Evolutionary conservation across 495 filamentous ascomycete species (phyloP), one percentile per base, ranked within the genome.

Genomic region (Penicillium cinerascens): DNA sequence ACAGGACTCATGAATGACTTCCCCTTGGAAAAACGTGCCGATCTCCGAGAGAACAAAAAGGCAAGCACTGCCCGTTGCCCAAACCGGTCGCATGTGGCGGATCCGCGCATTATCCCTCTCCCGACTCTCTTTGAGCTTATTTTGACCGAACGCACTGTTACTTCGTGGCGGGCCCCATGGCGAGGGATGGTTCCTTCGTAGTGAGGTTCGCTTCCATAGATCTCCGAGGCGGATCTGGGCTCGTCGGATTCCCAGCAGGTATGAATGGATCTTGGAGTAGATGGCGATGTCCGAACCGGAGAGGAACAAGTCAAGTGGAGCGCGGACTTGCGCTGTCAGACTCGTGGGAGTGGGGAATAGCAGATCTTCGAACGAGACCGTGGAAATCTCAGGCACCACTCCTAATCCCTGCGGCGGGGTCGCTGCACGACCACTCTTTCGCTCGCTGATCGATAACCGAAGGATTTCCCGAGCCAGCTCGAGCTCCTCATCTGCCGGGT

Each of bases 231-330:
- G 82, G 4, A 96, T 77, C 60, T 96, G 90, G 2, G 90, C 87
- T 27, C 90, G 82, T 18, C 91, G 85, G 20, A 96, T 81, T 0
- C 86, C 84, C 2, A 97, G 71, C 0, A 98, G 82, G 66, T 97
- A 98, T 5, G 91, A 82, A 62, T 93, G 87, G 39, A 97, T 87
- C 4, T 79, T 78, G 0, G 91, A 87, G 61, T 98, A 98, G 0
- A 76, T 80, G 20, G 84, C 78, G 3, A 95, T 70, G 53, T 97
- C 91, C 1, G 83, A 72, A 23, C 77, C 72, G 22, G 85, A 82
- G 26, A 98, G 80, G 61, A 98, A 95, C 1, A 98, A 74, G 56
- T 97, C 92, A 1, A 97, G 67, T 0, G 93, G 92, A 4, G 89
- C 86, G 3, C 79, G 83, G 10, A 96, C 81, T 44, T 86, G 80